These are phyloP conservation scores for Oryza rufipogon DNA, from an alignment of 176 grass and related monocot genomes.

Conservation along the genomic window DNA sequence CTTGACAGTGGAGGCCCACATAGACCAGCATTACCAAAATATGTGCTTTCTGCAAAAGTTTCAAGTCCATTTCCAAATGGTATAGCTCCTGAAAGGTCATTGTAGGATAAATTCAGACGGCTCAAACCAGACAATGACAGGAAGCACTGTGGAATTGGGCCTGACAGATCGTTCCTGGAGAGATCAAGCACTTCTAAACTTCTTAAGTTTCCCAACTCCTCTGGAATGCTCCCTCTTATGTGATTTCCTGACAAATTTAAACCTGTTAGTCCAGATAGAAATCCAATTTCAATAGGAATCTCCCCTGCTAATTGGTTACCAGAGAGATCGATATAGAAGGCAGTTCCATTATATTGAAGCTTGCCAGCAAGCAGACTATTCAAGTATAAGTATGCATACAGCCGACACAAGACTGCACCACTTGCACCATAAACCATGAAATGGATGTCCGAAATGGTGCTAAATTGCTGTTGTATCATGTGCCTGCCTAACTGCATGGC, in stretches of 20 bases:
- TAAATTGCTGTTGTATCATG: background rate
- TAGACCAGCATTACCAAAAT: background rate
- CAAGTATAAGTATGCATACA: background rate
- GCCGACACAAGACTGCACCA: background rate
- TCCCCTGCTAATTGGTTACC: slow-evolving; percentile 24
- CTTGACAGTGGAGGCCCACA: background rate
- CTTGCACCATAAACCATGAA: background rate
- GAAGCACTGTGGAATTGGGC: background rate
- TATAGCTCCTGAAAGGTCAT: slow-evolving; percentile 16
- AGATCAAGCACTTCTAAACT: slow-evolving; percentile 18
- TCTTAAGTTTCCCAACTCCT: background rate
- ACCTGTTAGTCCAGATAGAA: fast-evolving
- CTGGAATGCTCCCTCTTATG: slow-evolving; percentile 31
- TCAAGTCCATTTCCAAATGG: fast-evolving
- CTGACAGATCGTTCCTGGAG: slow-evolving; percentile 32
- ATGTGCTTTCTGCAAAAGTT: background rate
- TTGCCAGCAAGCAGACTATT: background rate
- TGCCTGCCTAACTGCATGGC: background rate
- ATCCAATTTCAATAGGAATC: slow-evolving; percentile 25
- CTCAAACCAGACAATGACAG: fast-evolving
- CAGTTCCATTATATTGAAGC: fast-evolving
- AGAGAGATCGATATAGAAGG: slow-evolving; percentile 11
- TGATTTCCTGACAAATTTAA: slow-evolving; percentile 7
- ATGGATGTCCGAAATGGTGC: background rate
- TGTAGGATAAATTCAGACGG: background rate